Percentiles rank a stretch among this genome's conserved stretches.
phyloP scores from a whole-genome alignment of 352 stramenopile genomes.

The Bremia lactucae region DNA sequence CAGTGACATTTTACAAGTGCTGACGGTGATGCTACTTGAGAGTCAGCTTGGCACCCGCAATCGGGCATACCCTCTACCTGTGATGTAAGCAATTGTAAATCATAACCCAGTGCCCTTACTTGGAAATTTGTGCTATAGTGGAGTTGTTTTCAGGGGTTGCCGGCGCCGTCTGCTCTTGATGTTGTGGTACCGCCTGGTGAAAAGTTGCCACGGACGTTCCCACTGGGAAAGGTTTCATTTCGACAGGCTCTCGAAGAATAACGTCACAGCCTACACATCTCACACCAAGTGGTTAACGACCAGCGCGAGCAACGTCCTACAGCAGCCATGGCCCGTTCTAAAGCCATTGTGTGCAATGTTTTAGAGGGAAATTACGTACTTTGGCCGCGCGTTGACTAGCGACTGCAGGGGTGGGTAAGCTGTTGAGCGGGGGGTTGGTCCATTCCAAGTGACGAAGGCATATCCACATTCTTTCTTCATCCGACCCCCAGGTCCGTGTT shows the following conservation, averaged over 20 bases:
- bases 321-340: constrained; percentile 3
- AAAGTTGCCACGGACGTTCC: not conserved
- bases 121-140: constrained; percentile 2
- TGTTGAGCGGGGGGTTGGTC: constrained; percentile 2
- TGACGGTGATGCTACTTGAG: constrained; percentile 3
- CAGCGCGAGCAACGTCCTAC: not conserved
- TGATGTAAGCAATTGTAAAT: constrained; percentile 4
- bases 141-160: too few species aligned
- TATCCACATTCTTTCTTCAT: not conserved
- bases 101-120: constrained; percentile 1
- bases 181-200: not conserved
- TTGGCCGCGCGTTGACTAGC: constrained; percentile 4
- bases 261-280: not conserved
- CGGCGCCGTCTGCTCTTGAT: too few species aligned
- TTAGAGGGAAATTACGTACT: constrained; percentile 4
- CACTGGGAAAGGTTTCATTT: not conserved
- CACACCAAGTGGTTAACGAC: constrained; percentile 1
- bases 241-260: not conserved
- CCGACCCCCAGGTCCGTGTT: too few species aligned
- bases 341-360: constrained; percentile 8
- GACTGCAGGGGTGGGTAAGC: constrained; percentile 1
- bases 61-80: constrained; percentile 1
- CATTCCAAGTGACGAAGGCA: too few species aligned
- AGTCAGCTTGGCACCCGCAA: constrained; percentile 1
- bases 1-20: constrained; percentile 2